Conservation (phyloP, 306 rosid genomes). For the Ormosia emarginata region DNA sequence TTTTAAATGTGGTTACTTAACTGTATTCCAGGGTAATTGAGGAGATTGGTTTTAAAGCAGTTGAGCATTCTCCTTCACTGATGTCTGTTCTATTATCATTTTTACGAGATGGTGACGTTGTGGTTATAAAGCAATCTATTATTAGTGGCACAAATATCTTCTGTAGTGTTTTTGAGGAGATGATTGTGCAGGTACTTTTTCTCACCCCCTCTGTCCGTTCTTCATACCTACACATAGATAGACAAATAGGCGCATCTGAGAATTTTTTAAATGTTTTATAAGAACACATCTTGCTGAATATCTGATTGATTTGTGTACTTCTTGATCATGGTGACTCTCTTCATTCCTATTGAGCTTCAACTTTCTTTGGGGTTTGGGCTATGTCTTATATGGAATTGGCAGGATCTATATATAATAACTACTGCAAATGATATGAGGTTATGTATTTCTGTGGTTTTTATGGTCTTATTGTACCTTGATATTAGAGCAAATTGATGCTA, state of each 20-base stretch:
- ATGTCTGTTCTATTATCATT: constrained; percentile 59
- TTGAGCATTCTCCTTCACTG: constrained; percentile 58
- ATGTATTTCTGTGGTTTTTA: neutral
- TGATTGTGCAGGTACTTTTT: constrained; percentile 73
- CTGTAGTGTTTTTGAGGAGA: constrained; percentile 59
- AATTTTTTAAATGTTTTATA: neutral
- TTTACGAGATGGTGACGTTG: constrained; percentile 55
- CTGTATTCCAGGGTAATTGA: constrained; percentile 66
- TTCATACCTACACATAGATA: neutral
- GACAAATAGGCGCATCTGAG: neutral
- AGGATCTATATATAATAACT: neutral
- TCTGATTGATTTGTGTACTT: neutral
- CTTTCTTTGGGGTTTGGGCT: neutral
- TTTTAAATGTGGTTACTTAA: neutral
- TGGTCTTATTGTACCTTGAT: neutral
- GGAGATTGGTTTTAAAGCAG: constrained; percentile 75
- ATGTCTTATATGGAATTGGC: neutral
- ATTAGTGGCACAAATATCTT: constrained; percentile 65
- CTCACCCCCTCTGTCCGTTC: neutral
- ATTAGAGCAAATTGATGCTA: neutral
- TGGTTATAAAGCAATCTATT: constrained; percentile 65
- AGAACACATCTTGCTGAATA: neutral
- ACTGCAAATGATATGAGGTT: neutral
- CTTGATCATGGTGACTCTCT: neutral
- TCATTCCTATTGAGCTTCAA: neutral